phyloP scores from a whole-genome alignment of 2,329 filamentous ascomycete genomes.

The Talaromyces sp. region DNA sequence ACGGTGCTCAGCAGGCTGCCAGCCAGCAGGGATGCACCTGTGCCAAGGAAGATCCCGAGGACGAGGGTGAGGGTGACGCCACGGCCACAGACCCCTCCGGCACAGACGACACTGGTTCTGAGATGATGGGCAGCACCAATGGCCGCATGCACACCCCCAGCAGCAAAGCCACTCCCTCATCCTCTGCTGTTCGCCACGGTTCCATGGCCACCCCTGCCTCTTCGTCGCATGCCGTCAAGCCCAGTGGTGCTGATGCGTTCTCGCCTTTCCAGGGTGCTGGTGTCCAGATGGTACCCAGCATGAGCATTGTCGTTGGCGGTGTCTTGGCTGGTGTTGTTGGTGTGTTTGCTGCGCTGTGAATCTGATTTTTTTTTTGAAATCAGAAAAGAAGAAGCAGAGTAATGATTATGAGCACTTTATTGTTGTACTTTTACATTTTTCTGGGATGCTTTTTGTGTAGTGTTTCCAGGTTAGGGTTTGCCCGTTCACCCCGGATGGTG shows the following conservation, averaged over 20 bases:
- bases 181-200: slow-evolving; percentile 2
- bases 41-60: not conserved
- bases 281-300: slow-evolving; percentile 3
- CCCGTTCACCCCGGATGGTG: not conserved
- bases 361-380: not conserved
- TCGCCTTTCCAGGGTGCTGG: slow-evolving; percentile 7
- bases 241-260: slow-evolving; percentile 5
- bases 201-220: not conserved
- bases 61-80: not conserved
- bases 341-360: slow-evolving; percentile 7
- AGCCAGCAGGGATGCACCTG: slow-evolving; percentile 3
- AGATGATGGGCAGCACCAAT: not conserved
- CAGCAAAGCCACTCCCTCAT: slow-evolving; percentile 1
- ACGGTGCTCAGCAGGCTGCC: slow-evolving; percentile 1
- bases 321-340: slow-evolving; percentile 7
- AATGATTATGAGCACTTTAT: not conserved
- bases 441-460: not conserved
- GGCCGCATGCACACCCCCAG: slow-evolving; percentile 3
- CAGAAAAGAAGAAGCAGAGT: not conserved
- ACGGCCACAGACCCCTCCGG: not conserved
- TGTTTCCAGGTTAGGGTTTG: not conserved
- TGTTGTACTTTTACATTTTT: not conserved
- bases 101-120: not conserved
- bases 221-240: not conserved
- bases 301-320: slow-evolving; percentile 5